Percentiles rank a stretch among this genome's conserved stretches.
Evolutionary conservation across 768 basidiomycete species (phyloP).

Genomic region (Mycena floridula): DNA sequence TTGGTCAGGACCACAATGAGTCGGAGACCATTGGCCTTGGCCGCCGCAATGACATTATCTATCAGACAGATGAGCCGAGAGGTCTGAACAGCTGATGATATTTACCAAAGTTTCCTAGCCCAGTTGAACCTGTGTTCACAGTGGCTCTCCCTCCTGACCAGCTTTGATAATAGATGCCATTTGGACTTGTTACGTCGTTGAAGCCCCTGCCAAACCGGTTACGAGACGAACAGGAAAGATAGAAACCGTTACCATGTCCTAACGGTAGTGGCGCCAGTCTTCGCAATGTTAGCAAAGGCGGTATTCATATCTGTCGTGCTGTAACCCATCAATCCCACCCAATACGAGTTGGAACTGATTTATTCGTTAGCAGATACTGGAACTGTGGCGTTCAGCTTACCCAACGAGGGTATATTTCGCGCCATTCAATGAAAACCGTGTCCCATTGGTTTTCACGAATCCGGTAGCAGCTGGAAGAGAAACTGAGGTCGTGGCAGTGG

Average conservation of each 20-base stretch:
- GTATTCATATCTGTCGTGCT: conserved; percentile 43
- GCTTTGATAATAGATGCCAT: conserved; percentile 46
- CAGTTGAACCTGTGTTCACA: conserved; percentile 48
- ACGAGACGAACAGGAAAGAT: too few species aligned
- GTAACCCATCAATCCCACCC: conserved; percentile 45
- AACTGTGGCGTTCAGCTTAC: conserved; percentile 16
- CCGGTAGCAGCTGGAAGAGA: conserved; percentile 12
- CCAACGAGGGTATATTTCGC: conserved; percentile 32
- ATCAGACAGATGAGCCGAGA: neutral
- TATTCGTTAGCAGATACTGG: neutral
- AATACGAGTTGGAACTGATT: conserved; percentile 46
- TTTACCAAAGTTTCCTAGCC: conserved; percentile 45
- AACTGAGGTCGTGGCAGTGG: conserved; percentile 4
- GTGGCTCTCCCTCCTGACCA: conserved; percentile 46
- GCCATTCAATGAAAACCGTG: conserved; percentile 32
- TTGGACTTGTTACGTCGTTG: conserved; percentile 46
- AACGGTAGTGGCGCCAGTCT: conserved; percentile 44
- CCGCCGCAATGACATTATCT: conserved; percentile 51
- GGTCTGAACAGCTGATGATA: neutral
- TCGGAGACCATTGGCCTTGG: conserved; percentile 54
- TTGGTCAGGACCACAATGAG: conserved; percentile 58
- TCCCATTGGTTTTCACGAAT: conserved; percentile 33
- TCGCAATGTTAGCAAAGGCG: conserved; percentile 46
- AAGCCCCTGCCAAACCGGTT: too few species aligned
- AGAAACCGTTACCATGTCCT: too few species aligned